Conservation (phyloP, 192 early-diverging fungal species). For the Backusella macrospora region DNA sequence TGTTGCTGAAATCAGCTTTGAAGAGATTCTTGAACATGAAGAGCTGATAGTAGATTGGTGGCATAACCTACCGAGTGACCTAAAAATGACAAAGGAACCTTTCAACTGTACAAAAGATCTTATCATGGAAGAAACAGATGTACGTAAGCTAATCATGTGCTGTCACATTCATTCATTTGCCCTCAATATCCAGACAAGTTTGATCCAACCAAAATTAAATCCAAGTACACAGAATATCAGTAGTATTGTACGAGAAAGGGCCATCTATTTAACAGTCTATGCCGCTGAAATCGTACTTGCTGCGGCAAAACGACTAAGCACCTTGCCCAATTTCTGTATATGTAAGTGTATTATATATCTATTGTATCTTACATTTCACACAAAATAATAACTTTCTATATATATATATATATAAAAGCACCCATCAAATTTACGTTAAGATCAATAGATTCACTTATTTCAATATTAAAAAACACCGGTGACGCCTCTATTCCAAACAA, state of each 20-base stretch:
- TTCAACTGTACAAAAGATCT: constrained; percentile 14
- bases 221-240: neutral
- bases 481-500: constrained; percentile 7
- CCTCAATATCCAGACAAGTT: neutral
- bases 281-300: neutral
- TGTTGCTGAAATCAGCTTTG: constrained; percentile 5
- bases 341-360: neutral
- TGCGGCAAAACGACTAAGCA: neutral
- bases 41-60: constrained; percentile 1
- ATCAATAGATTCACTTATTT: constrained; percentile 14
- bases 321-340: neutral
- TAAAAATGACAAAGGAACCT: constrained; percentile 10
- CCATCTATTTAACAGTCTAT: constrained; percentile 5
- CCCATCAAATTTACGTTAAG: neutral
- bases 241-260: constrained; percentile 7
- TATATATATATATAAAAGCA: constrained; percentile 2
- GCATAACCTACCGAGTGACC: constrained; percentile 5
- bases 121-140: neutral
- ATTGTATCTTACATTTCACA: neutral
- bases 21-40: constrained; percentile 11
- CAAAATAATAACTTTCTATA: neutral
- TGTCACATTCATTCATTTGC: neutral
- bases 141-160: constrained; percentile 9
- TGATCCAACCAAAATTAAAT: neutral
- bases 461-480: neutral